These are phyloP conservation scores for Ogataea paraovalis DNA, from an alignment of 805 yeast species.

Conservation along the genomic window DNA sequence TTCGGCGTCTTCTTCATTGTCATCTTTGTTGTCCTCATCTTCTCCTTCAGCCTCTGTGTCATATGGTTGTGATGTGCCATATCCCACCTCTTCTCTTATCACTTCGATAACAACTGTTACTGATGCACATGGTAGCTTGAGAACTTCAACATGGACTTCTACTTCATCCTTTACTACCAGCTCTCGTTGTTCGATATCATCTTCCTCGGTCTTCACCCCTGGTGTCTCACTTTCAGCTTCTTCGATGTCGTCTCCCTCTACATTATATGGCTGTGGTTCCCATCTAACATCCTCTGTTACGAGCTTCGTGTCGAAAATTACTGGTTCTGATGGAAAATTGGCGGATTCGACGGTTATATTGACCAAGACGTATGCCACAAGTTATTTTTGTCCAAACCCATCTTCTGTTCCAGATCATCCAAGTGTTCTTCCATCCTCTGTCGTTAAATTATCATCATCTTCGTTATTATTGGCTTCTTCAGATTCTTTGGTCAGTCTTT, in stretches of 20 bases:
- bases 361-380: background rate
- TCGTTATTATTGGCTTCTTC: no score
- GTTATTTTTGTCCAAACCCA: no score
- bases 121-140: background rate
- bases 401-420: no score
- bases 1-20: background rate
- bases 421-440: no score
- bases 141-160: conserved; percentile 1
- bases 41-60: background rate
- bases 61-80: background rate
- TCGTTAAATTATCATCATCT: no score
- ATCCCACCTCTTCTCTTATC: background rate
- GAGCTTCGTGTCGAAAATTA: background rate
- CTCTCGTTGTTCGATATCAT: background rate
- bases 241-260: no score
- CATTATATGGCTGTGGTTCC: no score
- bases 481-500: no score
- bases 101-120: background rate
- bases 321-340: background rate
- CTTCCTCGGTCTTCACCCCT: no score
- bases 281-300: no score
- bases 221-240: no score
- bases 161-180: background rate
- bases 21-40: no score
- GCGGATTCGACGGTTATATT: background rate